Conservation (phyloP, 2,329 filamentous ascomycete species). For the Drechslerella stenobrocha region DNA sequence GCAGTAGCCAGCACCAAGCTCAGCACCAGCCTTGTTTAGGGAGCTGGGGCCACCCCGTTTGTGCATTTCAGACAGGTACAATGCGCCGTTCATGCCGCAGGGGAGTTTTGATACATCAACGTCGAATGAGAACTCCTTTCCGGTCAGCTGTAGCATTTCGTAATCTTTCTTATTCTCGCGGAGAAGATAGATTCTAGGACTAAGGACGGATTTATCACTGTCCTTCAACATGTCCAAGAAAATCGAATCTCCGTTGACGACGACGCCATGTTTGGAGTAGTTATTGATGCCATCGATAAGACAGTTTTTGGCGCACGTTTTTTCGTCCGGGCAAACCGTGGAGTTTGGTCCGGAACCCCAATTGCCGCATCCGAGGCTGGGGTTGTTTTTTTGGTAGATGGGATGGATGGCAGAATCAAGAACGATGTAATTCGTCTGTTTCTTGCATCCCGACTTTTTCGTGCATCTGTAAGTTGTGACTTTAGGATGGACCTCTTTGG, state of each 20-base stretch:
- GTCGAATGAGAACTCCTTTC: slow-evolving; percentile 58
- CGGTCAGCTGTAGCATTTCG: slow-evolving; percentile 58
- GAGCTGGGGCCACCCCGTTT: slow-evolving; percentile 54
- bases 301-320: slow-evolving; percentile 62
- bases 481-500: slow-evolving; percentile 60
- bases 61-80: slow-evolving; percentile 57
- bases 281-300: slow-evolving; percentile 62
- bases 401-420: slow-evolving; percentile 60
- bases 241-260: slow-evolving; percentile 55
- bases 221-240: slow-evolving; percentile 54
- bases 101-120: slow-evolving; percentile 58
- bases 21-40: slow-evolving; percentile 55
- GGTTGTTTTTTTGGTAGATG: slow-evolving; percentile 57
- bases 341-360: slow-evolving; percentile 56
- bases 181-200: slow-evolving; percentile 58
- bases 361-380: slow-evolving; percentile 54
- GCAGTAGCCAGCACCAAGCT: slow-evolving; percentile 57
- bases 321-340: slow-evolving; percentile 60
- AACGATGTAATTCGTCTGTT: slow-evolving; percentile 60
- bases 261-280: slow-evolving; percentile 59
- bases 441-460: slow-evolving; percentile 59
- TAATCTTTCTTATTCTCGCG: slow-evolving; percentile 57
- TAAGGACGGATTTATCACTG: slow-evolving; percentile 52
- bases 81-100: slow-evolving; percentile 57
- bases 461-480: slow-evolving; percentile 62